Evolutionary conservation across 2,329 filamentous ascomycete genomes (phyloP).

Genomic region (Ophioceras dolichostomum): DNA sequence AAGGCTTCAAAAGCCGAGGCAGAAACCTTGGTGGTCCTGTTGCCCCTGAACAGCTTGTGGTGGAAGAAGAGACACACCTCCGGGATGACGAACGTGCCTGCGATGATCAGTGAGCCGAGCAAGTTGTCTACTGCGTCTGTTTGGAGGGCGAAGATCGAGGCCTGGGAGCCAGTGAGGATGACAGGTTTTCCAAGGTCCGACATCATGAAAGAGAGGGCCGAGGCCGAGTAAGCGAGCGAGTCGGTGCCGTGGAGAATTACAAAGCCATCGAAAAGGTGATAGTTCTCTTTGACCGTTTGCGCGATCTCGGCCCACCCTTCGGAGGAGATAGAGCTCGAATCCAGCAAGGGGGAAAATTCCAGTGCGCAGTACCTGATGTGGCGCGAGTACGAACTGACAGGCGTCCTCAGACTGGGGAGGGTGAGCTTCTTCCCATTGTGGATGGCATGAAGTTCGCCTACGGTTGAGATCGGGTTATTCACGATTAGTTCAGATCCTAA

Average conservation of each 20-base stretch:
- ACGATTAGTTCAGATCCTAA: too few species aligned
- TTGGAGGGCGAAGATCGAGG: constrained; percentile 81
- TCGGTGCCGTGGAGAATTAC: constrained; percentile 87
- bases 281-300: constrained; percentile 67
- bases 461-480: too few species aligned
- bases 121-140: constrained; percentile 88
- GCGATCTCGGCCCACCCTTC: constrained; percentile 81
- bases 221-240: constrained; percentile 79
- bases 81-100: constrained; percentile 83
- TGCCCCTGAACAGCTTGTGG: constrained; percentile 79
- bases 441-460: constrained; percentile 37
- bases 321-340: constrained; percentile 83
- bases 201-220: constrained; percentile 87
- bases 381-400: constrained; percentile 65
- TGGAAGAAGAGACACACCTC: constrained; percentile 94
- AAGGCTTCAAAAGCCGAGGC: constrained; percentile 82
- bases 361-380: constrained; percentile 75
- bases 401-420: constrained; percentile 65
- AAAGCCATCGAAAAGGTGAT: constrained; percentile 80
- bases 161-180: constrained; percentile 71
- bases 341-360: constrained; percentile 74
- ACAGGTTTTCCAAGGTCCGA: constrained; percentile 84
- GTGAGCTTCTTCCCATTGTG: constrained; percentile 33
- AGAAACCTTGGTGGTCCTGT: constrained; percentile 78
- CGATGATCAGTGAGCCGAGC: constrained; percentile 76